A percentile compares a stretch with the other conserved stretches of the same genome.
phyloP scores from a whole-genome alignment of 805 yeast species.

The Wickerhamiella spandovensis region DNA sequence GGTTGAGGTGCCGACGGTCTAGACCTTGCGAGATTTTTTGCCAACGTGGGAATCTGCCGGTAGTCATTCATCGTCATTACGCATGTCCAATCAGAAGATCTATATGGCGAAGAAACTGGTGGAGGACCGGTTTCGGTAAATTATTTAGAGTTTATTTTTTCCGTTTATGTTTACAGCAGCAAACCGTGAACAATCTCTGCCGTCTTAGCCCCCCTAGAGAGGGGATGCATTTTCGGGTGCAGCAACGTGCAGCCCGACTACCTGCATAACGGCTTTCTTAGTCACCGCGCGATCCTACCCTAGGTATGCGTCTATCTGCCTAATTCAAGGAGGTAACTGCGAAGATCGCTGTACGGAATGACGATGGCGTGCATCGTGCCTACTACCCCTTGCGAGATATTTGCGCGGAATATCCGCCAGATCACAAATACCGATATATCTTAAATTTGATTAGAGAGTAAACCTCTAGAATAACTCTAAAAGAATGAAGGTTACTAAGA shows the following conservation, averaged over 20 bases:
- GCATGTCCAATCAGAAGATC: too few relatives aligned
- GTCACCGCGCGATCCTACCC: background rate
- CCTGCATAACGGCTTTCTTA: background rate
- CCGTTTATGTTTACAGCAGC: too few relatives aligned
- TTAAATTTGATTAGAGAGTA: too few relatives aligned
- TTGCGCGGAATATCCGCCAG: background rate
- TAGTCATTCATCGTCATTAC: background rate
- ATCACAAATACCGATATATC: too few relatives aligned
- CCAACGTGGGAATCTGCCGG: background rate
- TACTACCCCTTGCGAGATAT: background rate
- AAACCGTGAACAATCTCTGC: too few relatives aligned
- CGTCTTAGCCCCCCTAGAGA: background rate
- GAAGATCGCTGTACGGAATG: background rate
- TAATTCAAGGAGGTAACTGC: background rate
- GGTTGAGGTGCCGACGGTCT: background rate
- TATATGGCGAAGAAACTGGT: too few relatives aligned
- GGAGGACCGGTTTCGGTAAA: too few relatives aligned
- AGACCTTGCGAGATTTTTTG: background rate
- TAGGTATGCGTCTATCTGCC: background rate
- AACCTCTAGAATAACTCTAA: too few relatives aligned
- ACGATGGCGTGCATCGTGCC: background rate
- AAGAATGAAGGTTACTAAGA: background rate
- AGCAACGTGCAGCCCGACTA: background rate
- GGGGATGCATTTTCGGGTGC: background rate
- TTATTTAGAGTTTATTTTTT: too few relatives aligned